Evolutionary conservation across 805 yeast genomes (phyloP).

Genomic region (Metschnikowia arizonensis): DNA sequence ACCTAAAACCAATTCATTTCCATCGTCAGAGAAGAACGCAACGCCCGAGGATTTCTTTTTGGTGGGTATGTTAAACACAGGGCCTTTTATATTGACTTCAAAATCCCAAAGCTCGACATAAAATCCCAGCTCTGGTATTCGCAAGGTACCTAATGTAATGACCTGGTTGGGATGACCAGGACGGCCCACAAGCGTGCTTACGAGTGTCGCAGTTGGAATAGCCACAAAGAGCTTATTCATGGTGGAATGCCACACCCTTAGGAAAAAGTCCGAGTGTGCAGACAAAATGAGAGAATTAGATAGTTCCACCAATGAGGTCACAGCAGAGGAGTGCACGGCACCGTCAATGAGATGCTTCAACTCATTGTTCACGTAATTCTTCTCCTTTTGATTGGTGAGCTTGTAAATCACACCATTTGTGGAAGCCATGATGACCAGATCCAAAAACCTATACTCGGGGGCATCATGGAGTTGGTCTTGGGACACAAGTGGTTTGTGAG

Average conservation of each 20-base stretch:
- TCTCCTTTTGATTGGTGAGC: slow-evolving; percentile 11
- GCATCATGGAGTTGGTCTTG: slow-evolving; percentile 10
- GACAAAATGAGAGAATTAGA: slow-evolving; percentile 10
- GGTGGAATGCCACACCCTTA: slow-evolving; percentile 14
- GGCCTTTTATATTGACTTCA: slow-evolving; percentile 9
- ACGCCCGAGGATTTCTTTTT: slow-evolving; percentile 7
- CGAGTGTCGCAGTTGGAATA: slow-evolving; percentile 15
- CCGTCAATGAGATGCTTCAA: slow-evolving; percentile 1
- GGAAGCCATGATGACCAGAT: slow-evolving; percentile 11
- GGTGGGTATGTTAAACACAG: slow-evolving; percentile 12
- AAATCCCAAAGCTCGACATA: slow-evolving; percentile 19
- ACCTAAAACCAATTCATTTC: slow-evolving; percentile 12
- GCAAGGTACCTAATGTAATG: slow-evolving; percentile 13
- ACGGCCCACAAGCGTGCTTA: slow-evolving; percentile 9
- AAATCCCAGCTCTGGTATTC: slow-evolving; percentile 11
- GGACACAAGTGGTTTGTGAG: background rate
- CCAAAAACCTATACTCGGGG: slow-evolving; percentile 15
- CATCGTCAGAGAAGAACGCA: slow-evolving; percentile 13
- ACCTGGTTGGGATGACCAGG: slow-evolving; percentile 14
- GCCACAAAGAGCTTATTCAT: slow-evolving; percentile 5
- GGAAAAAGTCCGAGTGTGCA: slow-evolving; percentile 17
- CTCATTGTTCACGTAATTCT: background rate
- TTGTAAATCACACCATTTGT: slow-evolving; percentile 9
- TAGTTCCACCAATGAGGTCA: slow-evolving; percentile 11
- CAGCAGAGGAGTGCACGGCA: slow-evolving; percentile 4